A percentile compares a stretch with the other conserved stretches of the same genome.
phyloP scores from a whole-genome alignment of 2,329 filamentous ascomycete genomes.

The Colletotrichum sp. region DNA sequence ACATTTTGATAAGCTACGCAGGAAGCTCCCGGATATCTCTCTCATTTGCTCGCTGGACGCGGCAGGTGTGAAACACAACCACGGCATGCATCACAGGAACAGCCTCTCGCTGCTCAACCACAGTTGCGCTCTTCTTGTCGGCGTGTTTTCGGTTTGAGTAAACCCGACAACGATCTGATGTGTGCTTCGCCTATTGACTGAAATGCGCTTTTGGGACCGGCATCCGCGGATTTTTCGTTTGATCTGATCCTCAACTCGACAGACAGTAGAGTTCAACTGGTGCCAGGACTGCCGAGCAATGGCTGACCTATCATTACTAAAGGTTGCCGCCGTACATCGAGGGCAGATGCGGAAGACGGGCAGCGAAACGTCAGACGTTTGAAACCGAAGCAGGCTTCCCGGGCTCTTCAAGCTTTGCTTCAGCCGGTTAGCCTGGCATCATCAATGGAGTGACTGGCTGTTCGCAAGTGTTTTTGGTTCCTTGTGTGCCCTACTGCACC shows the following conservation, averaged over 20 bases:
- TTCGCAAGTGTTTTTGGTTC: not conserved
- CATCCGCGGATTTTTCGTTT: conserved; percentile 2
- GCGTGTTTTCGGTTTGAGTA: not conserved
- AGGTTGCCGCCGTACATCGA: not conserved
- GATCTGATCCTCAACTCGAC: not conserved
- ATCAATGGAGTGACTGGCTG: not conserved
- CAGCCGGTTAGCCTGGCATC: not conserved
- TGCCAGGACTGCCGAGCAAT: not conserved
- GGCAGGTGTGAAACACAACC: not conserved
- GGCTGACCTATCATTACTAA: not conserved
- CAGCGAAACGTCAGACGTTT: conserved; percentile 20
- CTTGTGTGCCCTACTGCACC: not conserved
- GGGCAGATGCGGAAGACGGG: not conserved
- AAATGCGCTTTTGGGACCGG: not conserved
- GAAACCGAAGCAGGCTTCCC: not conserved
- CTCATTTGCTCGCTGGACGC: not conserved
- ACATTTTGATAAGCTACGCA: not conserved
- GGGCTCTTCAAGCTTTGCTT: not conserved
- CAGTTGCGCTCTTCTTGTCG: not conserved
- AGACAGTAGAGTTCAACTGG: not conserved
- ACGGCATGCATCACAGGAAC: not conserved
- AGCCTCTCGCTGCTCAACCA: not conserved
- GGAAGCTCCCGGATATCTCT: not conserved
- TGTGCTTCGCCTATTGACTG: not conserved
- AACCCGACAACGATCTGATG: not conserved